Evolutionary conservation across 192 early-diverging fungal species (phyloP), one percentile per base, ranked within the genome.

Genomic region (Physocladia obscura): DNA sequence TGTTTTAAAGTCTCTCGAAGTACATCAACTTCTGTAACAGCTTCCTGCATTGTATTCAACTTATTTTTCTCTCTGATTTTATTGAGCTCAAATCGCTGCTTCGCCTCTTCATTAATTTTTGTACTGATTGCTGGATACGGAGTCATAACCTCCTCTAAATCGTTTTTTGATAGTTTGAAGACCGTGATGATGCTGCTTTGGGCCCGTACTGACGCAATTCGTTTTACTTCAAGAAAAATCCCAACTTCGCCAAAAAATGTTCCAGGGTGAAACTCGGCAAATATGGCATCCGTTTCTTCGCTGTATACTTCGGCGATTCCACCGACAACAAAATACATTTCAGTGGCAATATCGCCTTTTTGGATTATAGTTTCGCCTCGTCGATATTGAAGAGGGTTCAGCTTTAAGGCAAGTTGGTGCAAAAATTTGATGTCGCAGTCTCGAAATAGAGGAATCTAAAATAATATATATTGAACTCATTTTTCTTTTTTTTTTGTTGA

Each of bases 201-300:
- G 34, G 77, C 78, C 24, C 79, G 68, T 13, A 85, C 82, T 26
- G 77, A 76, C n/a, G 82, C 83, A 13, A 84, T 85, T 15, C 83
- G 57, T 60, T 76, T 73, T 2, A 79, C 37, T 37, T 85, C 52
- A 49, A 82, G 77, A 57, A 84, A 75, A 4, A 84, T 44, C 13
- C 79, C 82, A 39, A 84, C 82, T 69, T 84, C 83, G 1, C 83
- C 83, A 54, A 84, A 84, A 50, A 84, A 84, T 3, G 77, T 76
- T 0, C 82, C 82, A 15, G 83, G 76, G 27, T 73, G 67, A 44
- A 84, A 84, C 35, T 83, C 67, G 17, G 82, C 83, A 70, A 74
- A 84, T 0, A 76, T 71, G 44, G 35, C 55, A n/a, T 71, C 68
- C 47, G 74, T 76, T 5, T 77, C 76, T 36, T 84, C 83, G 30